Evolutionary conservation across 331 rosid genomes (phyloP).

Genomic region (Pyracantha coccinea): DNA sequence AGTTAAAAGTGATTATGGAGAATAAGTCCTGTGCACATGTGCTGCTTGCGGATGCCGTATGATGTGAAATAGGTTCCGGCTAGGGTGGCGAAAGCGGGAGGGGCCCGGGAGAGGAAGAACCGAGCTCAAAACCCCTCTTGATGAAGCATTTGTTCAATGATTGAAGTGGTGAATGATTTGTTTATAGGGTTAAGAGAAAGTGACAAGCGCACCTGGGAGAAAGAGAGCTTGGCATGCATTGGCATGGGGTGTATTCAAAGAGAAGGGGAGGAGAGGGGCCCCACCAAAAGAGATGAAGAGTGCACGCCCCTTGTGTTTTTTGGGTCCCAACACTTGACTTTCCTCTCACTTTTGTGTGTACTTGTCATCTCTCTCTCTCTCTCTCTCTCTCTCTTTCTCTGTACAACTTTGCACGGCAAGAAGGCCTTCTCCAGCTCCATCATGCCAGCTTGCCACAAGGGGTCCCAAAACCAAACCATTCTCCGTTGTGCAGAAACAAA

Average conservation of each 20-base stretch:
- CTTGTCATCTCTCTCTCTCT: conserved; percentile 38
- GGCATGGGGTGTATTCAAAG: conserved; percentile 23
- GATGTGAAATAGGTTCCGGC: conserved; percentile 1
- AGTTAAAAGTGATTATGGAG: conserved; percentile 11
- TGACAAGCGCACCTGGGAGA: conserved; percentile 33
- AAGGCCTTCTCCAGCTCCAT: conserved; percentile 23
- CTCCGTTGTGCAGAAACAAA: neutral
- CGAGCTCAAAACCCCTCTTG: neutral
- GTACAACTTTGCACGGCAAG: conserved; percentile 37
- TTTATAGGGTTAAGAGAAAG: conserved; percentile 60
- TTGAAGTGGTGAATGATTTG: conserved; percentile 31
- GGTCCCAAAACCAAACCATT: conserved; percentile 1
- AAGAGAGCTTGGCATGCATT: neutral
- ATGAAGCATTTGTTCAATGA: conserved; percentile 18
- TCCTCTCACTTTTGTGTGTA: conserved; percentile 37
- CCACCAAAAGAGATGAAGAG: conserved; percentile 9
- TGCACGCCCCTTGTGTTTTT: conserved; percentile 39
- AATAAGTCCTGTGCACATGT: conserved; percentile 26
- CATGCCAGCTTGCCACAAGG: conserved; percentile 21
- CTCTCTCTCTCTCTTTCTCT: conserved; percentile 20
- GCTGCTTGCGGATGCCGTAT: neutral
- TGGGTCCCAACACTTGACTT: conserved; percentile 42
- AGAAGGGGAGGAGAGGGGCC: neutral
- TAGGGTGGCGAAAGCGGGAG: neutral
- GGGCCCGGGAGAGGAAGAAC: neutral